These are phyloP conservation scores for Lanzia echinophila DNA, from an alignment of 2,329 filamentous ascomycete genomes.

Conservation along the genomic window DNA sequence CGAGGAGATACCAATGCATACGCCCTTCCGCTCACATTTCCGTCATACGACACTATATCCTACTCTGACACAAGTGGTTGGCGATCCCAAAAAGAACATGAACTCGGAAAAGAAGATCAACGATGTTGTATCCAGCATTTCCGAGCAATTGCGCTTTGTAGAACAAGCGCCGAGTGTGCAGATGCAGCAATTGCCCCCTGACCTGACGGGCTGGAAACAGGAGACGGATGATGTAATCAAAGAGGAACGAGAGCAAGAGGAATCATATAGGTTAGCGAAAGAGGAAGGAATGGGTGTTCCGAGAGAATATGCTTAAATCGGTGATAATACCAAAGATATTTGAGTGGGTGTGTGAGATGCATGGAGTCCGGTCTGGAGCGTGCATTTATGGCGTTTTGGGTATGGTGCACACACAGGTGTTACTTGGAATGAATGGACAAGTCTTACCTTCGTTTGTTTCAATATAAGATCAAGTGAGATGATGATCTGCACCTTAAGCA, in stretches of 20 bases:
- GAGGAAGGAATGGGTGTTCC: conserved; percentile 52
- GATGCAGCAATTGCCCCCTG: conserved; percentile 71
- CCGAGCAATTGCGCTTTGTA: conserved; percentile 82
- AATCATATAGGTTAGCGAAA: conserved; percentile 43
- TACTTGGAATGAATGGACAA: too few species aligned
- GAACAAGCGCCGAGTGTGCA: conserved; percentile 81
- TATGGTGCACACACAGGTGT: too few species aligned
- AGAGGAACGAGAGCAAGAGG: conserved; percentile 55
- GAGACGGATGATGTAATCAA: conserved; percentile 62
- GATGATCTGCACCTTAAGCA: too few species aligned
- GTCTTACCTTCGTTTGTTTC: too few species aligned
- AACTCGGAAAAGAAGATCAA: conserved; percentile 71
- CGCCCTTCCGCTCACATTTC: conserved; percentile 85
- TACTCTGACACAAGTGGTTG: conserved; percentile 64
- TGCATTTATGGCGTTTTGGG: too few species aligned
- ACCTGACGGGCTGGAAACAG: conserved; percentile 60
- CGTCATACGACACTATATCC: conserved; percentile 82
- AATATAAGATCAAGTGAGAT: too few species aligned
- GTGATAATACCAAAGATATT: too few species aligned
- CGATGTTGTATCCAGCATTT: conserved; percentile 69
- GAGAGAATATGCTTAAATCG: conserved; percentile 39
- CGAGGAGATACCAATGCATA: conserved; percentile 68
- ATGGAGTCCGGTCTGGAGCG: too few species aligned
- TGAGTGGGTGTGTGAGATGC: too few species aligned
- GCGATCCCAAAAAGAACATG: conserved; percentile 57